Conservation (phyloP, 805 yeast species). For the Schwanniomyces polymorphus region DNA sequence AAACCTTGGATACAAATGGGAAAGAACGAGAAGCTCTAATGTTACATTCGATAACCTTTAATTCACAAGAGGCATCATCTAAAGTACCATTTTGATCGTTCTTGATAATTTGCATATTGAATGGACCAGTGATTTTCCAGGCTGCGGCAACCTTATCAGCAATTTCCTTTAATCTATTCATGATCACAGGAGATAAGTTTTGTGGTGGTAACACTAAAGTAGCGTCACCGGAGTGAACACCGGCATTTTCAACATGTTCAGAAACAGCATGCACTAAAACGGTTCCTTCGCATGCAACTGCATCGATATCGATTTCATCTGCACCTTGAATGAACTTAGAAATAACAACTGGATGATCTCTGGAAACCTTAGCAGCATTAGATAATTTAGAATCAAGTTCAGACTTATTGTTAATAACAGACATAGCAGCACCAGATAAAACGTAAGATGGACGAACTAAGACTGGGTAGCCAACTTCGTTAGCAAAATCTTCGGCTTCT, state of each 20-base stretch:
- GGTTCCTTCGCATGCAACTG: slow-evolving; percentile 86
- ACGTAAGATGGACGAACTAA: slow-evolving; percentile 97
- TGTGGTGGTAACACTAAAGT: slow-evolving; percentile 94
- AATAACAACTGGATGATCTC: slow-evolving; percentile 96
- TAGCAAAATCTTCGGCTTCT: slow-evolving; percentile 85
- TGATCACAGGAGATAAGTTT: slow-evolving; percentile 60
- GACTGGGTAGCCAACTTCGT: slow-evolving; percentile 89
- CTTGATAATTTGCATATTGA: slow-evolving; percentile 96
- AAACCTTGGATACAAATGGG: slow-evolving; percentile 97
- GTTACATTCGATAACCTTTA: slow-evolving; percentile 98
- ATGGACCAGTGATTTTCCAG: slow-evolving; percentile 96
- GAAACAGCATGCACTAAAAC: slow-evolving; percentile 93
- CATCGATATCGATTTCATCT: slow-evolving; percentile 95
- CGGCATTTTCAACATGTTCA: slow-evolving; percentile 98
- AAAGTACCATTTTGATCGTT: slow-evolving; percentile 61
- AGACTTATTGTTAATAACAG: slow-evolving; percentile 75
- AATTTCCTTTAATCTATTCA: slow-evolving; percentile 77
- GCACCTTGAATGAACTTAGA: slow-evolving; percentile 96
- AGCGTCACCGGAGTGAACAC: slow-evolving; percentile 99
- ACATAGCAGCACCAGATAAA: slow-evolving; percentile 98
- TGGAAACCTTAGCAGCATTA: slow-evolving; percentile 88
- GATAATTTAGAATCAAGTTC: slow-evolving; percentile 83
- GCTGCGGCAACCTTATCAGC: slow-evolving; percentile 94
- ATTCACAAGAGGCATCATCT: slow-evolving; percentile 52
- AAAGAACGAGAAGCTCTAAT: slow-evolving; percentile 98